These are phyloP conservation scores for Cardamine occulta DNA, from an alignment of 345 rosid genomes.

Conservation along the genomic window DNA sequence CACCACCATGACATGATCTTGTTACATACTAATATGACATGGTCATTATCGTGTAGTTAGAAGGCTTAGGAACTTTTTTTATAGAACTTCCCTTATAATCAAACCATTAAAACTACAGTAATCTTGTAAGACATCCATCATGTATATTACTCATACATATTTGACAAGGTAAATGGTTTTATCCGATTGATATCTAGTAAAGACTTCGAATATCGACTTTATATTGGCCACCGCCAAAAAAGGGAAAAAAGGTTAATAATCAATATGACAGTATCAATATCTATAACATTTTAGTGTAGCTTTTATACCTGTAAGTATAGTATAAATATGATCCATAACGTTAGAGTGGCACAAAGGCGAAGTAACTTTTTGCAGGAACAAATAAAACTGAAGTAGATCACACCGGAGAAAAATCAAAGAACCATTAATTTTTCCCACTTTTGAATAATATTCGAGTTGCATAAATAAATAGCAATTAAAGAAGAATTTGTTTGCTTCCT, in stretches of 20 bases:
- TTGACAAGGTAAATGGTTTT: background rate
- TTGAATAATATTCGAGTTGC: slow-evolving; percentile 19
- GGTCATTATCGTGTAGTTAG: background rate
- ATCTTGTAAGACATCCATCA: background rate
- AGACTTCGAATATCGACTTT: slow-evolving; percentile 21
- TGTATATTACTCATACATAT: background rate
- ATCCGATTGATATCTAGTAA: slow-evolving; percentile 5
- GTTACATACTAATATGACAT: slow-evolving; percentile 15
- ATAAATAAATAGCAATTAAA: slow-evolving; percentile 23
- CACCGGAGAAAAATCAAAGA: slow-evolving; percentile 15
- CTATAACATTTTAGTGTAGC: background rate
- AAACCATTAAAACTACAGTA: background rate
- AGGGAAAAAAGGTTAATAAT: background rate
- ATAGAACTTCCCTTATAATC: no score
- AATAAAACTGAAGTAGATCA: slow-evolving; percentile 11
- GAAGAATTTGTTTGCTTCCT: slow-evolving; percentile 19
- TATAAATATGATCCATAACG: slow-evolving; percentile 17
- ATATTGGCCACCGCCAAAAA: slow-evolving; percentile 1
- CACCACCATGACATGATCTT: background rate
- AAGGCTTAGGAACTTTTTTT: background rate
- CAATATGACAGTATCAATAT: slow-evolving; percentile 9
- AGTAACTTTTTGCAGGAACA: slow-evolving; percentile 12
- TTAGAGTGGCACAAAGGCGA: slow-evolving; percentile 29
- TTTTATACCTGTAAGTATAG: slow-evolving; percentile 8
- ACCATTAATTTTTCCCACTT: background rate